Evolutionary conservation across 176 grass and related monocot genomes (phyloP).

Genomic region (Phyllostachys edulis): DNA sequence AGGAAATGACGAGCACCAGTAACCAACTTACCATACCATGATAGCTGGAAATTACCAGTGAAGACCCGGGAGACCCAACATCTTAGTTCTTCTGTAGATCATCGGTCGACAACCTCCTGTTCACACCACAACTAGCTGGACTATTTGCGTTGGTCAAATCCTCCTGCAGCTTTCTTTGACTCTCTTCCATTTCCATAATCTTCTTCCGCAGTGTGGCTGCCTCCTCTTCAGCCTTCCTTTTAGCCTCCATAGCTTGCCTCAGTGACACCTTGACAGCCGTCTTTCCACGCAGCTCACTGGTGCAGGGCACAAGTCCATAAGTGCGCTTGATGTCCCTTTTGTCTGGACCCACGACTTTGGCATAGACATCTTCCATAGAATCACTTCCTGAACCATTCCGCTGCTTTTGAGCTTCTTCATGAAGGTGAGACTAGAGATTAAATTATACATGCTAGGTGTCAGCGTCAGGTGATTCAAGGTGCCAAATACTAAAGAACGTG

Average conservation of each 20-base stretch:
- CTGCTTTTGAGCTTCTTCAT: not conserved
- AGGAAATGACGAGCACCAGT: no score
- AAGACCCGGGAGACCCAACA: no score
- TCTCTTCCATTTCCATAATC: conserved; percentile 2
- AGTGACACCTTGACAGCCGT: not conserved
- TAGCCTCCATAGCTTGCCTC: not conserved
- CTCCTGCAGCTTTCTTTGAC: no score
- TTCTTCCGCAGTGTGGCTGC: not conserved
- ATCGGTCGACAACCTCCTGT: no score
- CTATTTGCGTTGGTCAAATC: no score
- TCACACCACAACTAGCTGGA: no score
- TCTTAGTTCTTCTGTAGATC: no score
- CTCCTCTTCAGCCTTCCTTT: conserved; percentile 17
- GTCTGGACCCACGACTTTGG: not conserved
- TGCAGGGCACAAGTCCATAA: not conserved
- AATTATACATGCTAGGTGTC: not conserved
- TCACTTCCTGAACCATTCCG: not conserved
- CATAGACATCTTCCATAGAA: not conserved
- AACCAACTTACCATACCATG: no score
- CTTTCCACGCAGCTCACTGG: not conserved
- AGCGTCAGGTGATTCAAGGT: not conserved
- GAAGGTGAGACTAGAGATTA: not conserved
- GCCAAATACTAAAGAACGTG: not conserved
- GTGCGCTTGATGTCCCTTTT: not conserved
- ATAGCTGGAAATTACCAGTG: no score